These are phyloP conservation scores for Begonia masoniana DNA, from an alignment of 306 rosid genomes.

Conservation along the genomic window DNA sequence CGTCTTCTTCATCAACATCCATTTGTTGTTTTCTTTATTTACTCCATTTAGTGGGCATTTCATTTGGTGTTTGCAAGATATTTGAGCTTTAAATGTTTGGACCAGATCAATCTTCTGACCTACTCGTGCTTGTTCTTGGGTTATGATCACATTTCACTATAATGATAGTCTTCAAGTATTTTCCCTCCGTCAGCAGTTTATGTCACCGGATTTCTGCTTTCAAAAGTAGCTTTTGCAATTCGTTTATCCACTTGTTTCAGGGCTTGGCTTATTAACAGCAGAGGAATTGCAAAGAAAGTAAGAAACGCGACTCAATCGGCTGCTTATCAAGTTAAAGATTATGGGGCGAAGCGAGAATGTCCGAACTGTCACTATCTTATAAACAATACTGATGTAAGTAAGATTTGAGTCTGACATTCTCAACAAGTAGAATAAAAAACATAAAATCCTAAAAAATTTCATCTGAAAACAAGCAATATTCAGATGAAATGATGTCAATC, in stretches of 20 bases:
- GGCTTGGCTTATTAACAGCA: conserved; percentile 61
- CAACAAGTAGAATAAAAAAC: conserved; percentile 3
- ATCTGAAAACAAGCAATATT: neutral
- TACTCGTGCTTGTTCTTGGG: too few species aligned
- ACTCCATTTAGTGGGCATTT: too few species aligned
- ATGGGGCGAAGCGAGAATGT: conserved; percentile 71
- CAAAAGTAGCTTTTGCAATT: too few species aligned
- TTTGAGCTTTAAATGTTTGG: too few species aligned
- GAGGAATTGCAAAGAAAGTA: conserved; percentile 77
- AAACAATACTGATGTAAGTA: conserved; percentile 73
- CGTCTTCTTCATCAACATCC: too few species aligned
- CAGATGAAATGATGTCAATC: neutral
- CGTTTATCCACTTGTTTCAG: conserved; percentile 15
- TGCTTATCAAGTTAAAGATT: conserved; percentile 49
- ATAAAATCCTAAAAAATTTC: neutral
- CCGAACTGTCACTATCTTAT: conserved; percentile 54
- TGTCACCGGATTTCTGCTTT: too few species aligned
- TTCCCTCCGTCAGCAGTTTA: too few species aligned
- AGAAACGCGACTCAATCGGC: conserved; percentile 33
- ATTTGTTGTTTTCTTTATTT: too few species aligned
- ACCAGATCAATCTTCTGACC: too few species aligned
- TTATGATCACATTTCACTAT: too few species aligned
- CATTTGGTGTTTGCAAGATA: too few species aligned
- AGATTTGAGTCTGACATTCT: conserved; percentile 5
- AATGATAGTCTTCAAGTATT: too few species aligned